Evolutionary conservation across 805 yeast species (phyloP), one percentile per base, ranked within the genome.

Genomic region (Torulaspora gathmanii): DNA sequence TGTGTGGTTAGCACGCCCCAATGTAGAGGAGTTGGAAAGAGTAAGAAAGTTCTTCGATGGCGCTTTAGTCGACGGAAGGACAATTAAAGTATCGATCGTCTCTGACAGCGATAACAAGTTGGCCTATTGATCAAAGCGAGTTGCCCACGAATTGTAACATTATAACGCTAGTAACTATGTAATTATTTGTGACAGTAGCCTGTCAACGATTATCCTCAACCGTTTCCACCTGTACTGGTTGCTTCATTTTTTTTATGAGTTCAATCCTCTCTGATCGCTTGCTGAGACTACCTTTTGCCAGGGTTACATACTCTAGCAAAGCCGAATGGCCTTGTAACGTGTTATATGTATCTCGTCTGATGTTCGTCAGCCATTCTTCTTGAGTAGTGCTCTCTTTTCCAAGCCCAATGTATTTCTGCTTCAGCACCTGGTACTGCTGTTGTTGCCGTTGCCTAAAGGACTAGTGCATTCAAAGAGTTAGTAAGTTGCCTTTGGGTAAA

Each of bases 361-460:
- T 58, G 54, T 84, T 86, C 5, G 74, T 64, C 49, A 82, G 56
- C 78, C 91, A 90, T 61, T 86, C 91, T 12, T 71, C 71, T 41
- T 82, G 70, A 0, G 83, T 70, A 0, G 95, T 88, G 42, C 79
- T 81, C 8, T 89, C 73, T 57, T 79, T 74, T 0, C 96, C 96
- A 1, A 90, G 63, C 1, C 95, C 95, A 17, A 83, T 69, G 58
- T 84, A 80, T 56, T 82, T 79, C 34, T 78, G 58, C 55, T 80
- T 81, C 41, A 79, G 69, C 26, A 70, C 74, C 38, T 77, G 79
- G 57, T 71, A 81, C 37, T 71, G 69, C 55, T 77, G 83, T 49
- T 72, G 72, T 34, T 81, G 85, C 51, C 83, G 69, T 17, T 78
- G 69, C 63, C 78, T 79, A 53, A 83, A 89, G 4, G 87, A 82